Conservation (phyloP, 1,139 yeast species). For the Kurtzmaniella quercitrusa region DNA sequence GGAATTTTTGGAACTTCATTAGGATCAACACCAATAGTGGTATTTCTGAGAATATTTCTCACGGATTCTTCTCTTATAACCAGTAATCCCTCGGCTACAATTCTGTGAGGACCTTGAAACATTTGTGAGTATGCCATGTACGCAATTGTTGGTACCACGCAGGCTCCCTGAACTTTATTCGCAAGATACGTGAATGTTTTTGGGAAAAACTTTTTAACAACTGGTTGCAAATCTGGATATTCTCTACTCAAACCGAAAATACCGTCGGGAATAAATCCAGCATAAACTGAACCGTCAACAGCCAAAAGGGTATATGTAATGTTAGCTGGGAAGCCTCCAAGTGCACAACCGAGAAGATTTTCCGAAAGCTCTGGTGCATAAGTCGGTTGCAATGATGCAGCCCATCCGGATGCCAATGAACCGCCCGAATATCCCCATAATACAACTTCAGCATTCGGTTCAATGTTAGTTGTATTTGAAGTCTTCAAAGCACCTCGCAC, state of each 20-base stretch:
- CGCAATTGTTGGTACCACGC: constrained; percentile 3
- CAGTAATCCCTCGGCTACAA: not conserved
- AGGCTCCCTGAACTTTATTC: not conserved
- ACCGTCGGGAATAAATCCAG: constrained; percentile 25
- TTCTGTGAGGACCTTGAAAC: constrained; percentile 3
- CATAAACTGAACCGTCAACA: constrained; percentile 21
- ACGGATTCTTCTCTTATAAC: constrained; percentile 9
- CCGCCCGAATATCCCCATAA: constrained; percentile 40
- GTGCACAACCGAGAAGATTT: constrained; percentile 26
- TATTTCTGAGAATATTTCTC: constrained; percentile 10
- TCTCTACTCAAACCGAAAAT: constrained; percentile 24
- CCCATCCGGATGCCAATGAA: constrained; percentile 30
- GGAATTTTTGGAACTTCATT: constrained; percentile 16
- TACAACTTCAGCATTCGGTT: constrained; percentile 19
- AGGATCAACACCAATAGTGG: constrained; percentile 9
- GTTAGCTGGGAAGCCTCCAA: constrained; percentile 30
- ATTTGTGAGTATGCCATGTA: constrained; percentile 4
- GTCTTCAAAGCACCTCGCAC: constrained; percentile 22
- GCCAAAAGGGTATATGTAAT: constrained; percentile 20
- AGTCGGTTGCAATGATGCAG: constrained; percentile 23
- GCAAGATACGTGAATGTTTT: not conserved
- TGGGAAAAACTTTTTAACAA: not conserved
- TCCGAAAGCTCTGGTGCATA: constrained; percentile 31
- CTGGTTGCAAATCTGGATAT: constrained; percentile 18
- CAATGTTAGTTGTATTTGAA: constrained; percentile 20